These are phyloP conservation scores for Grifola frondosa DNA, from an alignment of 1,284 basidiomycete species.

Conservation along the genomic window DNA sequence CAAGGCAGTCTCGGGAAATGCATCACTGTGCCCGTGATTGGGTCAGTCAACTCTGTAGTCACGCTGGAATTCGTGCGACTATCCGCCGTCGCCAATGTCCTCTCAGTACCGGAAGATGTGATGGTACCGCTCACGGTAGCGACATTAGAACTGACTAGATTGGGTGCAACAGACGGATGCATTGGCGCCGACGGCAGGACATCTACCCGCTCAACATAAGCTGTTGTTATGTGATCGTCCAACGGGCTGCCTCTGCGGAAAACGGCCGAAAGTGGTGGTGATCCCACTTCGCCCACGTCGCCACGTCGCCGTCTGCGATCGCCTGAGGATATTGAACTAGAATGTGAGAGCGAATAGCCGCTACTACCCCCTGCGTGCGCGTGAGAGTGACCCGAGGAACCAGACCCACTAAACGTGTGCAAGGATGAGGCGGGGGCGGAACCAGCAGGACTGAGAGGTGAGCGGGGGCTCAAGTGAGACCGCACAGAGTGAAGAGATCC, in stretches of 20 bases:
- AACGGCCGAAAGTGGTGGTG: conserved; percentile 35
- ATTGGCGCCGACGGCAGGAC: conserved; percentile 4
- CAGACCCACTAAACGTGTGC: conserved; percentile 40
- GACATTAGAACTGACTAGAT: conserved; percentile 9
- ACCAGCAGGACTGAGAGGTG: conserved; percentile 44
- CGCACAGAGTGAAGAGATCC: conserved; percentile 61
- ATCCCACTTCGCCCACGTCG: conserved; percentile 25
- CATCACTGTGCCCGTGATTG: conserved; percentile 33
- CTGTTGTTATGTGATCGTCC: conserved; percentile 14
- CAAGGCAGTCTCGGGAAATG: conserved; percentile 33
- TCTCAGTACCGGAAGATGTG: conserved; percentile 24
- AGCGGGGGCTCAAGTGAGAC: conserved; percentile 48
- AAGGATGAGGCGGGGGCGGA: conserved; percentile 49
- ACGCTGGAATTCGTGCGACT: conserved; percentile 32
- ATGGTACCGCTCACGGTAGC: conserved; percentile 24
- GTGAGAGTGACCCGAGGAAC: conserved; percentile 50
- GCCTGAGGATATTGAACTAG: conserved; percentile 52
- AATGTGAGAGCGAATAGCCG: conserved; percentile 44
- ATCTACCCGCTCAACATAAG: conserved; percentile 11
- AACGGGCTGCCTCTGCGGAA: conserved; percentile 17
- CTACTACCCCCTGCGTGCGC: conserved; percentile 37
- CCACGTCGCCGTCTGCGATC: conserved; percentile 34
- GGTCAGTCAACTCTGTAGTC: conserved; percentile 36
- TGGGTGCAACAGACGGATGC: conserved; percentile 3
- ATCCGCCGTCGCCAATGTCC: conserved; percentile 25